These are phyloP conservation scores for Pseudodiploospora longispora DNA, from an alignment of 2,329 filamentous ascomycete genomes.

Conservation along the genomic window DNA sequence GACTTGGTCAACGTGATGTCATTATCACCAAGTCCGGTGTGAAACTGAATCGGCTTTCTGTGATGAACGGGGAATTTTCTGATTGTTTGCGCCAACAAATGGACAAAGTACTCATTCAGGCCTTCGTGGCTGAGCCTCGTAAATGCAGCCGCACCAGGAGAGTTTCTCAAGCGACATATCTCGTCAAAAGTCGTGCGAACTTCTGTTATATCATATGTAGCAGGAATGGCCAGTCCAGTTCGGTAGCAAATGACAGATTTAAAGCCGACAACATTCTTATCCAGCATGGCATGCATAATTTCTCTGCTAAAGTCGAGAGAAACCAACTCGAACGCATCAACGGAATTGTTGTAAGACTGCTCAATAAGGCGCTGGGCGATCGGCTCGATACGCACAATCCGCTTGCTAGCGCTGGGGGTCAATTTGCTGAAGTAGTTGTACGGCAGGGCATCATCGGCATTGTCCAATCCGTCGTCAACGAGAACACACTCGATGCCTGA, in stretches of 20 bases:
- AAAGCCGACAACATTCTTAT: constrained; percentile 67
- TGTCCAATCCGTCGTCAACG: constrained; percentile 67
- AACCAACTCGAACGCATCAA: constrained; percentile 25
- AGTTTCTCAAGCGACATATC: constrained; percentile 2
- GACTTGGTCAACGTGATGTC: constrained; percentile 63
- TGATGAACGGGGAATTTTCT: constrained; percentile 30
- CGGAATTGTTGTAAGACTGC: constrained; percentile 25
- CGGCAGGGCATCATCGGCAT: constrained; percentile 44
- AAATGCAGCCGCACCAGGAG: constrained; percentile 22
- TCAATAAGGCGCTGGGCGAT: constrained; percentile 57
- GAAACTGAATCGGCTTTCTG: constrained; percentile 73
- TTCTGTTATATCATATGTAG: constrained; percentile 32
- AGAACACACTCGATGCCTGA: constrained; percentile 65
- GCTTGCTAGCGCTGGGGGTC: constrained; percentile 54
- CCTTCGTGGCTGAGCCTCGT: constrained; percentile 52
- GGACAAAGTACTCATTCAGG: constrained; percentile 63
- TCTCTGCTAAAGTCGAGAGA: constrained; percentile 26
- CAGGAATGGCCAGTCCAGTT: constrained; percentile 57
- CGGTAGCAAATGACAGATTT: constrained; percentile 80
- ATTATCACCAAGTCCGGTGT: constrained; percentile 74
- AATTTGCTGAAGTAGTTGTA: constrained; percentile 61
- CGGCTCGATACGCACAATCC: constrained; percentile 71
- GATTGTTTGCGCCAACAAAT: constrained; percentile 53
- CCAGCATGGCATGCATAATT: constrained; percentile 50
- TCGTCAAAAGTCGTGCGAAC: constrained; percentile 25